Evolutionary conservation across 2,329 filamentous ascomycete genomes (phyloP).

Genomic region (Trichophyton mentagrophytes): DNA sequence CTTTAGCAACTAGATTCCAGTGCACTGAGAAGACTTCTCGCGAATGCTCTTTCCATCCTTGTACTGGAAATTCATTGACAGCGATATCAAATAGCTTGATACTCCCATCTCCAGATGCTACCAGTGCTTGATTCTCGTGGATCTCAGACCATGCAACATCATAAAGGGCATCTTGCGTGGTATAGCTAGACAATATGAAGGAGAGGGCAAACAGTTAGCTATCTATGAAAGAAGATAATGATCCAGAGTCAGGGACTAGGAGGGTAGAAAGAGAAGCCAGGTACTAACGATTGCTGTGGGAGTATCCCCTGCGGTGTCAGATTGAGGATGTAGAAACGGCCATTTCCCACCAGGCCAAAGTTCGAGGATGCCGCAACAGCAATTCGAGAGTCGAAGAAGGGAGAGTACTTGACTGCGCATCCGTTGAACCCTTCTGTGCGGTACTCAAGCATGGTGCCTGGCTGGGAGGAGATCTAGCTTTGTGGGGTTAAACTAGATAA

Average conservation of each 20-base stretch:
- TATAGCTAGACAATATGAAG: constrained; percentile 49
- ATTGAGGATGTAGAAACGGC: constrained; percentile 70
- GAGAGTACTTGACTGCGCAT: constrained; percentile 95
- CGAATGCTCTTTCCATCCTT: constrained; percentile 86
- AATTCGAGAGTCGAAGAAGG: constrained; percentile 90
- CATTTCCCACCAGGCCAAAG: constrained; percentile 94
- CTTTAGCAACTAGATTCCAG: constrained; percentile 86
- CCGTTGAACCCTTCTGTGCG: constrained; percentile 89
- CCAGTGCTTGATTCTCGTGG: constrained; percentile 86
- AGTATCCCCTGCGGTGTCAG: constrained; percentile 73
- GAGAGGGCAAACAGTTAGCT: not conserved
- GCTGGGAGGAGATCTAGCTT: not conserved
- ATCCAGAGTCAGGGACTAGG: not conserved
- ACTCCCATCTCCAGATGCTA: constrained; percentile 82
- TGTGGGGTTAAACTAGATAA: not conserved
- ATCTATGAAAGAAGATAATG: not conserved
- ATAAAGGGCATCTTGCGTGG: constrained; percentile 94
- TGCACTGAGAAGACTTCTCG: constrained; percentile 83
- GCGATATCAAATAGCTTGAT: constrained; percentile 86
- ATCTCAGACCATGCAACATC: constrained; percentile 91
- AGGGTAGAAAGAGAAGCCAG: not conserved
- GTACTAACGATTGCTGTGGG: constrained; percentile 61
- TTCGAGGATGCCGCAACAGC: constrained; percentile 86
- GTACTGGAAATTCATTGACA: constrained; percentile 71
- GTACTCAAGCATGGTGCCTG: constrained; percentile 68